Conservation (phyloP, 176 grass and related monocot species). For the Urochloa ruziziensis region DNA sequence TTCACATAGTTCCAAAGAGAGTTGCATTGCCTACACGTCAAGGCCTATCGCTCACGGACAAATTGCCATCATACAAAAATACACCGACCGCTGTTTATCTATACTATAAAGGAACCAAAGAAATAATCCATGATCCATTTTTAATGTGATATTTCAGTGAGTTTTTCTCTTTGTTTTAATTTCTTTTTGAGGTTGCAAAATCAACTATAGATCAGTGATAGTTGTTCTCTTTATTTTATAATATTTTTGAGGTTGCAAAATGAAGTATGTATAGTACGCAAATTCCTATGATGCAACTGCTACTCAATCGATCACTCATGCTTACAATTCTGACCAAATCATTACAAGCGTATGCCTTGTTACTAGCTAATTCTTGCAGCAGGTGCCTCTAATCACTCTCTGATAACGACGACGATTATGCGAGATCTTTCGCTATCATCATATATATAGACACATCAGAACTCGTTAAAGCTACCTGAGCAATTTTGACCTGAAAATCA, state of each 20-base stretch:
- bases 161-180: no score
- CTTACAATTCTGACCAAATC: neutral
- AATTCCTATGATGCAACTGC: neutral
- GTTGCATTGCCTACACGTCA: no score
- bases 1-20: no score
- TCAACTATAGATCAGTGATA: no score
- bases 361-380: neutral
- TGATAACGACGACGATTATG: conserved; percentile 34
- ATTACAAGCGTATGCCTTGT: neutral
- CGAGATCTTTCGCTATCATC: conserved; percentile 27
- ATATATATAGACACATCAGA: neutral
- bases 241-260: neutral
- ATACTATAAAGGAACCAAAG: neutral
- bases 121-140: neutral
- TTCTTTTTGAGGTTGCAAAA: no score
- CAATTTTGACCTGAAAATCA: neutral
- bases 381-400: neutral
- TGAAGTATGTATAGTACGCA: neutral
- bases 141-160: neutral
- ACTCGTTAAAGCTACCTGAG: conserved; percentile 1
- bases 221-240: no score
- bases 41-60: no score
- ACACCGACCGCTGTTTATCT: no score
- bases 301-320: neutral
- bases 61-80: no score